phyloP scores from a whole-genome alignment of 352 stramenopile species.

The Blastocystis sp. region DNA sequence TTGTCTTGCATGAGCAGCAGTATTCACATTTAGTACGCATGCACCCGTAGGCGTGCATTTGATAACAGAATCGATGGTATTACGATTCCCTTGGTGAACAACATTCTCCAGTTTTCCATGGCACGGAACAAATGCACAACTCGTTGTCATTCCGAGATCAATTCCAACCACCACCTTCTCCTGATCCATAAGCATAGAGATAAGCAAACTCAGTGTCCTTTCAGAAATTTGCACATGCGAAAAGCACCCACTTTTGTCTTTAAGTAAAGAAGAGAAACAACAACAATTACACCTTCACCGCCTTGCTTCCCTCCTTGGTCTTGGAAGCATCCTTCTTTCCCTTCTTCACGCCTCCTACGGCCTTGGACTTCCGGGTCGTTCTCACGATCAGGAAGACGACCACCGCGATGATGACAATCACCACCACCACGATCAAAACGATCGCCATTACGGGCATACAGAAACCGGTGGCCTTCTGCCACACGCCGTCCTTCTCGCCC shows the following conservation, averaged over 20 bases:
- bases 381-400: not conserved
- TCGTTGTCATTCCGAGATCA: conserved; percentile 51
- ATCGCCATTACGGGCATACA: conserved; percentile 18
- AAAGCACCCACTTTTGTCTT: no score
- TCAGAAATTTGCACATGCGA: no score
- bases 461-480: conserved; percentile 11
- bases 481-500: conserved; percentile 7
- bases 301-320: not conserved
- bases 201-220: no score
- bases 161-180: conserved; percentile 13
- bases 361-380: not conserved
- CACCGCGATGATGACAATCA: conserved; percentile 18
- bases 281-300: conserved; percentile 49
- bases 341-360: conserved; percentile 35
- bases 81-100: not conserved
- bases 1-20: not conserved
- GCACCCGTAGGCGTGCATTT: not conserved
- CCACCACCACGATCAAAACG: conserved; percentile 25
- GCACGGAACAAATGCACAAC: not conserved
- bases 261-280: no score
- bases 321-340: not conserved
- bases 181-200: no score
- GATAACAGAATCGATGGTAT: conserved; percentile 35
- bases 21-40: conserved; percentile 3
- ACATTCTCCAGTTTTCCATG: not conserved